Evolutionary conservation across 192 early-diverging fungal genomes (phyloP), one percentile per base, ranked within the genome.

Genomic region (Umbelopsis ramanniana): DNA sequence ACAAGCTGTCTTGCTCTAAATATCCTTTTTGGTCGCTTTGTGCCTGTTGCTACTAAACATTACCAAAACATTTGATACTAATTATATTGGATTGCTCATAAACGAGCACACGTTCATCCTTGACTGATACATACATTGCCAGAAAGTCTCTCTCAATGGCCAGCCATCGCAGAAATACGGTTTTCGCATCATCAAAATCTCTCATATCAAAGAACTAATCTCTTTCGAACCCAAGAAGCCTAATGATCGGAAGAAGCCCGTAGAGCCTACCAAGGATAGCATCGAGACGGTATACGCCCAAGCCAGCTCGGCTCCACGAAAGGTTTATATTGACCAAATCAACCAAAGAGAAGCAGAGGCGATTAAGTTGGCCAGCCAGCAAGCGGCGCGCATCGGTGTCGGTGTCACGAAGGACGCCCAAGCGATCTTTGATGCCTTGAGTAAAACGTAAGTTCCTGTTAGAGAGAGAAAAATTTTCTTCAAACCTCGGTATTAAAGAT

Each of bases 391-490:
- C 46, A 91, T 93, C 72, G 93, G 93, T 57, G 91, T 93, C 35
- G 93, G 93, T 35, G 93, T 94, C 21, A 89, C 89, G 55, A 82
- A 87, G 43, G 82, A 86, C 79, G 93, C 84, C 8, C 92, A 94
- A 78, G 81, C 85, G 26, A 90, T 94, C 67, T 94, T 94, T 74
- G 91, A 94, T 76, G 93, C 92, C 15, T 73, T 94, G 33, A 87
- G 85, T 38, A 93, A 91, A 76, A 94, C 93, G 81, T 90, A 84
- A 74, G 88, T 72, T 22, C 17, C 24, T 43, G 40, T 1, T 2
- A 29, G 29, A 29, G 29, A 21, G 23, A 19, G 8, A 46, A 23
- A 35, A 33, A 38, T 63, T 23, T 66, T n/a, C 71, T 10, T 43
- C 19, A 52, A 26, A 52, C 14, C n/a, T 19, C 48, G 11, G 66